Base-by-base conservation (phyloP, 2,329 filamentous ascomycete species). In the Aspergillus chevalieri region DNA sequence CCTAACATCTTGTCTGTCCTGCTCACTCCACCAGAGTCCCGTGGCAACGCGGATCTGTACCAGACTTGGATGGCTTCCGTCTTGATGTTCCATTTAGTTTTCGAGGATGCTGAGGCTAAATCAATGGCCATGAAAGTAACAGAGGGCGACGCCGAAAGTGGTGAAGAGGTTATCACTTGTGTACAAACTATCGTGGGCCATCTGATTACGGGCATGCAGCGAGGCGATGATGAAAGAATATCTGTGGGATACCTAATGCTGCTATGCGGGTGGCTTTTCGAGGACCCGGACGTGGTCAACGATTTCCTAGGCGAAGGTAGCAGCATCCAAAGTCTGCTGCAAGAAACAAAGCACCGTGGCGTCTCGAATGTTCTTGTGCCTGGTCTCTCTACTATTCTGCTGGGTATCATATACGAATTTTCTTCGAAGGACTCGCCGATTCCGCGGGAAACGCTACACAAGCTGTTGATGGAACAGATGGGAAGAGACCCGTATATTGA, bases 391-490 rank as follows among this genome's bases (percentile, higher is more conserved):
- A 86, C 90, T 14, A 83, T 90, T 65, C 74, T 98, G 0, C 77
- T 97, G 1, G 93, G 92, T 8, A 85, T 94, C 17, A 79, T 93
- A 4, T 98, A 97, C 65, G 93, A 98, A 63, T 98, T 97, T 63
- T 97, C 92, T 8, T 96, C 92, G 0, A 95, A 95, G 65, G 93
- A 98, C 69, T 97, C 92, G 0, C 89, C 93, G 0, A 85, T 98
- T 46, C 82, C 92, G 5, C 81, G 93, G 52, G 78, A 83, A 21
- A 91, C 86, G 8, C 74, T 98, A 42, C 87, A 95, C 61, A 83
- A 86, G 21, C 80, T 96, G 24, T 75, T 98, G 33, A 77, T 82
- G 24, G 83, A 85, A 42, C 83, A 85, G 50, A 79, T 97, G 60
- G 89, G 90, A 36, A 84, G 91, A 57, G 90, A 95, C 59, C 85